Conservation (phyloP, 768 basidiomycete species). For the Termitomyces sp. region DNA sequence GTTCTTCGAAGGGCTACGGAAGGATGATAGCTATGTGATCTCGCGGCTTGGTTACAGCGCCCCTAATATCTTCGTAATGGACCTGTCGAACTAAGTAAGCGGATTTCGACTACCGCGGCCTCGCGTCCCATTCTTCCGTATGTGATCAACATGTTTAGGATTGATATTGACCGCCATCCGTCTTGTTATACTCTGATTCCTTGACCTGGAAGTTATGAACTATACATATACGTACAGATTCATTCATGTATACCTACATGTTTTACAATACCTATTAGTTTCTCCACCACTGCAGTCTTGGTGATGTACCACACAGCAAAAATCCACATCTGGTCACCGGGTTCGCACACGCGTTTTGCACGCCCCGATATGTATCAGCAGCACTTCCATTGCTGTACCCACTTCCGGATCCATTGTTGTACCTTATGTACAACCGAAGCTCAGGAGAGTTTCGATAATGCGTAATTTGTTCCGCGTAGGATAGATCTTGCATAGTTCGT, state of each 20-base stretch:
- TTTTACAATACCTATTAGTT: not conserved
- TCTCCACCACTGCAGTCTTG: too few relatives aligned
- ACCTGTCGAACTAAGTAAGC: conserved; percentile 48
- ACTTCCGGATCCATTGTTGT: not conserved
- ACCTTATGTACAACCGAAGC: not conserved
- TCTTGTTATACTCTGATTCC: not conserved
- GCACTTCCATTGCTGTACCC: not conserved
- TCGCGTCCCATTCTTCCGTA: not conserved
- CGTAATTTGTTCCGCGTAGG: not conserved
- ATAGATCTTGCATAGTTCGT: not conserved
- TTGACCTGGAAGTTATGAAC: not conserved
- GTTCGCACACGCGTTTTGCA: not conserved
- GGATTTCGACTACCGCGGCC: not conserved
- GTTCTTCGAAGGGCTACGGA: conserved; percentile 64
- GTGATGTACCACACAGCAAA: too few relatives aligned
- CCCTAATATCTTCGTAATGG: conserved; percentile 78
- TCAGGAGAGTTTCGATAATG: not conserved
- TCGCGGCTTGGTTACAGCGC: conserved; percentile 73
- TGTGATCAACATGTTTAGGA: not conserved
- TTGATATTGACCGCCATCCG: not conserved
- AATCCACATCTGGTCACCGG: not conserved
- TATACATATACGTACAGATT: not conserved
- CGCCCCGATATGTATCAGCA: not conserved
- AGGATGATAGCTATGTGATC: conserved; percentile 58
- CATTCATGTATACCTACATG: not conserved